These are phyloP conservation scores for Apocynum venetum DNA, from an alignment of 257 asterid species.

Conservation along the genomic window DNA sequence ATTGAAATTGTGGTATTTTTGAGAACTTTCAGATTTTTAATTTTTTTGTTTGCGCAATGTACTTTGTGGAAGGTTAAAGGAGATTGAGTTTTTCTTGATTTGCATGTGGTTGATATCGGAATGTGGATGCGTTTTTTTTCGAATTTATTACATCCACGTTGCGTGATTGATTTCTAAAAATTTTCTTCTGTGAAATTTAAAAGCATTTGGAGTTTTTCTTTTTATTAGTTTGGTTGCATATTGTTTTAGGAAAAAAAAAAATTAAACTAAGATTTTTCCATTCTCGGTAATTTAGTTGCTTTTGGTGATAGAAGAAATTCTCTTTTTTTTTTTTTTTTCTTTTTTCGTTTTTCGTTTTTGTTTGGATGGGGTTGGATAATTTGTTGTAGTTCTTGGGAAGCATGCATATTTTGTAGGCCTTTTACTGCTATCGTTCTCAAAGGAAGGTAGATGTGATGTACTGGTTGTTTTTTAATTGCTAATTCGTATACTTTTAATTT, in stretches of 20 bases:
- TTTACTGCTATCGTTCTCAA: background rate
- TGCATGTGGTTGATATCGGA: slow-evolving; percentile 9
- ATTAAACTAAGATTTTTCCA: background rate
- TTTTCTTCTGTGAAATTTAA: background rate
- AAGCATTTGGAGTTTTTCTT: background rate
- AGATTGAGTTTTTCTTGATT: background rate
- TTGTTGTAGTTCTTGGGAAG: background rate
- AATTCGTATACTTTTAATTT: background rate
- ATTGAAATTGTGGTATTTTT: slow-evolving; percentile 13
- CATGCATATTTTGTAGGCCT: background rate
- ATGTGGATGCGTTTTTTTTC: background rate
- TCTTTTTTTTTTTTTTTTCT: background rate
- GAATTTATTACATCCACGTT: background rate
- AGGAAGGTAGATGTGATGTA: background rate
- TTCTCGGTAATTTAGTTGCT: background rate
- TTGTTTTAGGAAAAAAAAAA: background rate
- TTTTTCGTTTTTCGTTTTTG: background rate
- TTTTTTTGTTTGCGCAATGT: background rate
- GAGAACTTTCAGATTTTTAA: background rate
- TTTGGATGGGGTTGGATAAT: background rate
- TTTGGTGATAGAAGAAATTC: background rate
- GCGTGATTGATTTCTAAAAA: background rate
- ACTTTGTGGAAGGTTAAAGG: background rate
- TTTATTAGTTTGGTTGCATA: background rate
- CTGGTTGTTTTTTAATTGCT: background rate